A percentile compares a stretch with the other conserved stretches of the same genome.
Conservation (phyloP, 2,329 filamentous ascomycete species). For the Rhynchosporium secalis region DNA sequence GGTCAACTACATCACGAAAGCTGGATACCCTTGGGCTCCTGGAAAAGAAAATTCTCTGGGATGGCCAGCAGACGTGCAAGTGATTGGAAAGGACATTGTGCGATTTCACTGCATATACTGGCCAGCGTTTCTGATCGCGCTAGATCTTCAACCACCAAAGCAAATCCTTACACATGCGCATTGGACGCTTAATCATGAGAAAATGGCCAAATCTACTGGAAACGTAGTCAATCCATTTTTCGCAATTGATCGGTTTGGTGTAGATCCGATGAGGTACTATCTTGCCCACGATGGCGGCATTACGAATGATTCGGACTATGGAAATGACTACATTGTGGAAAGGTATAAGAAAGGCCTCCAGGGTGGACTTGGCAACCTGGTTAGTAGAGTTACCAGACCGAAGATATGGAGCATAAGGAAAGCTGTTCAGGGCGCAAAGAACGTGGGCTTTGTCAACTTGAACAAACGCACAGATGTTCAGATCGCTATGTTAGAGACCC, state of each 20-base stretch:
- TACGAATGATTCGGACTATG: constrained; percentile 77
- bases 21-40: constrained; percentile 80
- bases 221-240: constrained; percentile 95
- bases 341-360: constrained; percentile 80
- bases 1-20: constrained; percentile 87
- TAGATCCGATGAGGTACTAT: constrained; percentile 88
- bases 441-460: constrained; percentile 9
- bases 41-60: constrained; percentile 61
- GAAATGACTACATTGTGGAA: constrained; percentile 72
- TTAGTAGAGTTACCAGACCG: constrained; percentile 66
- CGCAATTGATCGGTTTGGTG: constrained; percentile 83
- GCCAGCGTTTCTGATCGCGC: constrained; percentile 91
- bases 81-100: constrained; percentile 95
- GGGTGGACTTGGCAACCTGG: constrained; percentile 76
- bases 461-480: constrained; percentile 38
- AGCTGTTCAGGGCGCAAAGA: constrained; percentile 43
- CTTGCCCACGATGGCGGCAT: constrained; percentile 79
- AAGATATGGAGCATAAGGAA: constrained; percentile 68
- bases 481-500: constrained; percentile 43
- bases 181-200: constrained; percentile 88
- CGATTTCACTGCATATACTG: constrained; percentile 98
- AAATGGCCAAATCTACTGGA: constrained; percentile 96
- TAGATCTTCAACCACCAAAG: constrained; percentile 75
- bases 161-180: constrained; percentile 87
- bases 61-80: constrained; percentile 90